These are phyloP conservation scores for Alloascoidea africana DNA, from an alignment of 805 yeast species.

Conservation along the genomic window DNA sequence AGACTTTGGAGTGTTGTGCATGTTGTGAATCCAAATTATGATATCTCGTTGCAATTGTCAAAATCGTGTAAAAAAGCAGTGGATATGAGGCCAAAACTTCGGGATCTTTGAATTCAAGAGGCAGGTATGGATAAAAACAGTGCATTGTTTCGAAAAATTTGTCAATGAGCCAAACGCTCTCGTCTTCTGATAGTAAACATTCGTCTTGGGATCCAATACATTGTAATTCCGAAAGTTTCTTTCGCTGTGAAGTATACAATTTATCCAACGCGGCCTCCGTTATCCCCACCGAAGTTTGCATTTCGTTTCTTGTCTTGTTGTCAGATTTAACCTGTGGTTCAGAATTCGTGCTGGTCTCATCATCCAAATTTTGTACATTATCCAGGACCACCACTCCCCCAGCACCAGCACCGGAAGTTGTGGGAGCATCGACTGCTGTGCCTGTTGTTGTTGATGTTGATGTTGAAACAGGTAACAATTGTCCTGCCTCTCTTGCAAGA, in stretches of 20 bases:
- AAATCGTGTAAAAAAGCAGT: conserved; percentile 60
- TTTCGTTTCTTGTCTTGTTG: no score
- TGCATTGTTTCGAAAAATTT: conserved; percentile 64
- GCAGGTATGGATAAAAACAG: conserved; percentile 83
- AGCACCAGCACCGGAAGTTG: no score
- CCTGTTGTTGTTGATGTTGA: background rate
- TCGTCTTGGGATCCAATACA: conserved; percentile 8
- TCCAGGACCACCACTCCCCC: no score
- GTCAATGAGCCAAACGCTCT: conserved; percentile 14
- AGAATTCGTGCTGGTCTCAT: no score
- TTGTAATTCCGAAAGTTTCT: background rate
- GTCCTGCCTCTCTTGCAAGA: conserved; percentile 67
- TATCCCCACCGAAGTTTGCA: background rate
- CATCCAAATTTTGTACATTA: no score
- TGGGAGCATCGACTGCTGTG: background rate
- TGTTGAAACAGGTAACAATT: conserved; percentile 20
- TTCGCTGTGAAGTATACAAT: background rate
- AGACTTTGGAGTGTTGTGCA: background rate
- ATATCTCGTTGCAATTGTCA: conserved; percentile 71
- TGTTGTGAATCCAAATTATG: conserved; percentile 33
- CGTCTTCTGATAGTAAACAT: conserved; percentile 40
- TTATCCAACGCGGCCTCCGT: background rate
- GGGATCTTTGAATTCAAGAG: conserved; percentile 53
- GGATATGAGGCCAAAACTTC: conserved; percentile 64
- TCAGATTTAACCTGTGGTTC: no score